These are phyloP conservation scores for Blastobotrys terrestris DNA, from an alignment of 805 yeast genomes.

Conservation along the genomic window DNA sequence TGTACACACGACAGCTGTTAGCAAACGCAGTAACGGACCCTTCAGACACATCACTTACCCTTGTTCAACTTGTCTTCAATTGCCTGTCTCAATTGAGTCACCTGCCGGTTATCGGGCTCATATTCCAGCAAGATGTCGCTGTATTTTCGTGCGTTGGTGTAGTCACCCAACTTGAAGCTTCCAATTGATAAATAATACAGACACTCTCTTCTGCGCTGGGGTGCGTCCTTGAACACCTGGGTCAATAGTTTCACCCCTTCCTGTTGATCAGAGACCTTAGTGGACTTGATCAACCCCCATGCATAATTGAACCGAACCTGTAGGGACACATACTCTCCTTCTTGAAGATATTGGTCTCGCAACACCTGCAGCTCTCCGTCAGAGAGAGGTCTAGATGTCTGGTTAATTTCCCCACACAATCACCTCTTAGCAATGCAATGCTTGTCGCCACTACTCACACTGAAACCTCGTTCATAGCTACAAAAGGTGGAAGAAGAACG, in stretches of 20 bases:
- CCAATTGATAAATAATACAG: conserved; percentile 84
- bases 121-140: conserved; percentile 66
- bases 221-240: conserved; percentile 59
- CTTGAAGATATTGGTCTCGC: conserved; percentile 69
- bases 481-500: not conserved
- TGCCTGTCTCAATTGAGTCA: conserved; percentile 58
- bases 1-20: conserved; percentile 5
- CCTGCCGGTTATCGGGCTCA: conserved; percentile 85
- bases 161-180: conserved; percentile 82
- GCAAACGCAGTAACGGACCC: not conserved
- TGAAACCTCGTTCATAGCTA: conserved; percentile 15
- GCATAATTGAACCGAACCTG: conserved; percentile 92
- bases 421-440: not conserved
- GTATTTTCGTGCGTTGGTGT: conserved; percentile 76
- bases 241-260: conserved; percentile 71
- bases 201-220: conserved; percentile 81
- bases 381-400: conserved; percentile 45
- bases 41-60: conserved; percentile 24
- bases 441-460: conserved; percentile 7
- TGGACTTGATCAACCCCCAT: conserved; percentile 87
- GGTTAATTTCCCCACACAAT: not conserved
- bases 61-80: conserved; percentile 79
- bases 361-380: conserved; percentile 70
- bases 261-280: conserved; percentile 55
- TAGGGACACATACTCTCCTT: conserved; percentile 70